A percentile compares a stretch with the other conserved stretches of the same genome.
Conservation (phyloP, 352 stramenopile genomes). For the Phytopythium litorale region DNA sequence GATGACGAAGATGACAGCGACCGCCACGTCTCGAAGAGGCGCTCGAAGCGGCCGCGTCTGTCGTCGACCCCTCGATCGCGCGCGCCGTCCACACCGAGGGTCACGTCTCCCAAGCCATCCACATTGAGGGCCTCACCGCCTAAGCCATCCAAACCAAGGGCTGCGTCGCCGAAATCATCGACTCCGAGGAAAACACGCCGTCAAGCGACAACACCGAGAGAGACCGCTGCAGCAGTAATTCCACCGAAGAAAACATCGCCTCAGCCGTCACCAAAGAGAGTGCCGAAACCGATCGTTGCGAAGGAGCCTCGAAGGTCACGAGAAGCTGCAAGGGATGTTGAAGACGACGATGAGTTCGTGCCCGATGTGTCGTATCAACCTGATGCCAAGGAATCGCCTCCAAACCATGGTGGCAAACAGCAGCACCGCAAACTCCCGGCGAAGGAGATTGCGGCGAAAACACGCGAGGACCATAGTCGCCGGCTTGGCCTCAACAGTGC, state of each 20-base stretch:
- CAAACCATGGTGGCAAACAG: background rate
- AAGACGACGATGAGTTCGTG: background rate
- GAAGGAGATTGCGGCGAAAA: constrained; percentile 3
- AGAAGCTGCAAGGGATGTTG: background rate
- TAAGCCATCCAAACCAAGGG: background rate
- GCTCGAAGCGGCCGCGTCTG: constrained; percentile 1
- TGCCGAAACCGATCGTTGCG: background rate
- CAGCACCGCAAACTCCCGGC: constrained; percentile 1
- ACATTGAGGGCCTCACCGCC: background rate
- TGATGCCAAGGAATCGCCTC: background rate
- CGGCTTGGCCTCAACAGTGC: background rate
- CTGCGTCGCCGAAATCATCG: background rate
- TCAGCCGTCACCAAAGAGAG: background rate
- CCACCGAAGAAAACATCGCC: background rate
- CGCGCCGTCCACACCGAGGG: background rate
- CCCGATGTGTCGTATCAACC: background rate
- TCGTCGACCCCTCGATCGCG: background rate
- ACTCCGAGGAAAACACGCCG: background rate
- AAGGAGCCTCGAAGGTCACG: background rate
- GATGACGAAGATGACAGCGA: constrained; percentile 1
- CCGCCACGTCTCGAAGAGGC: background rate
- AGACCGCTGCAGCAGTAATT: background rate
- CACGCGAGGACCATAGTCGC: background rate
- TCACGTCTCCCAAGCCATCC: background rate
- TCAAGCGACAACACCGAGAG: background rate